phyloP scores from a whole-genome alignment of 345 rosid genomes.

The Dipteronia dyeriana region DNA sequence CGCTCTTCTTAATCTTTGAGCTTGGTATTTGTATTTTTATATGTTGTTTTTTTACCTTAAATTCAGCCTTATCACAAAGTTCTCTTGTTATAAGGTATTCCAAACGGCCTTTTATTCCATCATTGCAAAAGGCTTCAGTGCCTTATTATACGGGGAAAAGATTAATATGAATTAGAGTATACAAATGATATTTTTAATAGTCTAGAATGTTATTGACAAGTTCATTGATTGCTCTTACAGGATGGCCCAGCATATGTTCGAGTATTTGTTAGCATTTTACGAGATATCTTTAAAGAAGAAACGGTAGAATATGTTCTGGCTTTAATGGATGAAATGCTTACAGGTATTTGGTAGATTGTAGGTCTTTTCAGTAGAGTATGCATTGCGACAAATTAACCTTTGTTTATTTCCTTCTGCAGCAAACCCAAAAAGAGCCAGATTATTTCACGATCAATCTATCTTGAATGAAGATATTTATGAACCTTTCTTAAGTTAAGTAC shows the following conservation, averaged over 20 bases:
- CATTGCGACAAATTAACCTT: conserved; percentile 21
- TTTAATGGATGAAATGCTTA: conserved; percentile 85
- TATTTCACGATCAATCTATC: conserved; percentile 86
- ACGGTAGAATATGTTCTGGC: conserved; percentile 97
- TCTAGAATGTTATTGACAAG: conserved; percentile 3
- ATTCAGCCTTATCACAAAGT: not conserved
- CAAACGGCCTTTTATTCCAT: conserved; percentile 3
- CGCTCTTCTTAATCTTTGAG: conserved; percentile 20
- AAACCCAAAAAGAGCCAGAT: conserved; percentile 84
- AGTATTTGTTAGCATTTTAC: conserved; percentile 82
- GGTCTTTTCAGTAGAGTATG: not conserved
- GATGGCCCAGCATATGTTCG: conserved; percentile 92
- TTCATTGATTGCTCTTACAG: conserved; percentile 44
- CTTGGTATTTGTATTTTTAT: conserved; percentile 15
- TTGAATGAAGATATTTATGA: conserved; percentile 79
- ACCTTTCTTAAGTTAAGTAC: conserved; percentile 89
- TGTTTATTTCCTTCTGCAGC: conserved; percentile 50
- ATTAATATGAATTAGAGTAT: not conserved
- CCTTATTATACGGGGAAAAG: not conserved
- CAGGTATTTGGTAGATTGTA: conserved; percentile 45
- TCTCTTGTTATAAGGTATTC: not conserved
- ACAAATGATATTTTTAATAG: not conserved
- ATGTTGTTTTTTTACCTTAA: not conserved
- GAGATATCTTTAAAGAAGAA: conserved; percentile 90
- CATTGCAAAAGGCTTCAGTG: not conserved